Conservation (phyloP, 2,329 filamentous ascomycete species). For the Aureobasidium sp. region DNA sequence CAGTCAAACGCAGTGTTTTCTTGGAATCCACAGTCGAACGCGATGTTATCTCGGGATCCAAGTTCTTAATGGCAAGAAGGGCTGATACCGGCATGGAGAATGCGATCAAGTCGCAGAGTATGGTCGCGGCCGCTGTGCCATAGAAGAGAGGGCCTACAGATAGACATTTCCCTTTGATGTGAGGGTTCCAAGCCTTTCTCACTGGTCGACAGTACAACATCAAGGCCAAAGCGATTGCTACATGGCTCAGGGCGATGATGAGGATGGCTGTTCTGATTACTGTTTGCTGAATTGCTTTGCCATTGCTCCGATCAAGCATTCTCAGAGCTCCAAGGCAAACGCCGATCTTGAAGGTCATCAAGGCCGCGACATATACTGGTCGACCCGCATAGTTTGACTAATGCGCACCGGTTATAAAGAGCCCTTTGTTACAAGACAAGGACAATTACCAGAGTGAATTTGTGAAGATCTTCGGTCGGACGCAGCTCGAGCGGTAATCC, state of each 20-base stretch:
- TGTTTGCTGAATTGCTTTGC: background rate
- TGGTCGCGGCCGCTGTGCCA: background rate
- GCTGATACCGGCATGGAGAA: background rate
- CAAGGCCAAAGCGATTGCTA: constrained; percentile 2
- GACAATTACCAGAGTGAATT: background rate
- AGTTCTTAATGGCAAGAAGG: background rate
- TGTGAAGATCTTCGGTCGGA: background rate
- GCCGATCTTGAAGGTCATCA: background rate
- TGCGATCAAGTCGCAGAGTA: constrained; percentile 2
- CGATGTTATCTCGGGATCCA: background rate
- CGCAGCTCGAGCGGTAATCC: background rate
- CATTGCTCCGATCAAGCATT: background rate
- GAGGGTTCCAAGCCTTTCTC: constrained; percentile 3
- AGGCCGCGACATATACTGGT: background rate
- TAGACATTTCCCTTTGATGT: background rate
- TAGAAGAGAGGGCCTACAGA: background rate
- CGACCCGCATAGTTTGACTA: background rate
- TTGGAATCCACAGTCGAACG: background rate
- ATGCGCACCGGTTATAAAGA: background rate
- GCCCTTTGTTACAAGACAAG: background rate
- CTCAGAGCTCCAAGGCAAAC: constrained; percentile 1
- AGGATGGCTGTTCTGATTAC: background rate
- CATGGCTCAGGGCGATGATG: background rate
- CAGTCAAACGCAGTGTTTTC: background rate
- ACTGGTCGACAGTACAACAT: constrained; percentile 3